A percentile compares a stretch with the other conserved stretches of the same genome.
Evolutionary conservation across 2,329 filamentous ascomycete genomes (phyloP).

Genomic region (Talaromyces sp.): DNA sequence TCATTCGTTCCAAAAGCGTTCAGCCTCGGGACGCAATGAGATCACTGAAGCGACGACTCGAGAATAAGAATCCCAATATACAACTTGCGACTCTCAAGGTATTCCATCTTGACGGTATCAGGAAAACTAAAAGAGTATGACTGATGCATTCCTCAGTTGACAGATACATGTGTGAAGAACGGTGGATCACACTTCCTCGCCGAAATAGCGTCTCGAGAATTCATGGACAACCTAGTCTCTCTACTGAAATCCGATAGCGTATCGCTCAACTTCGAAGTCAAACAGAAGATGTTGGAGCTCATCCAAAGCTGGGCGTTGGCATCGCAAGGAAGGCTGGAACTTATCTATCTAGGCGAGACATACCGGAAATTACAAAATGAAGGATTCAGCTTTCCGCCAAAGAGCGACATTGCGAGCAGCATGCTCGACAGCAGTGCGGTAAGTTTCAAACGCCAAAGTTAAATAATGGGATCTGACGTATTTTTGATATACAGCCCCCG

Average conservation of each 20-base stretch:
- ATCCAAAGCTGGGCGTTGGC: slow-evolving; percentile 92
- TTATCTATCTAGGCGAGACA: slow-evolving; percentile 83
- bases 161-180: slow-evolving; percentile 98
- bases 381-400: slow-evolving; percentile 85
- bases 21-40: slow-evolving; percentile 98
- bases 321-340: slow-evolving; percentile 76
- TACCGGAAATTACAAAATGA: slow-evolving; percentile 80
- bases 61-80: slow-evolving; percentile 95
- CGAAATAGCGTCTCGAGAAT: slow-evolving; percentile 94
- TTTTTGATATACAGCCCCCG: slow-evolving; percentile 62
- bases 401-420: slow-evolving; percentile 80
- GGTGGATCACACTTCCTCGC: slow-evolving; percentile 90
- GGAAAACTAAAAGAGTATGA: background rate
- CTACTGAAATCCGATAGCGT: slow-evolving; percentile 75
- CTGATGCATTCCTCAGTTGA: slow-evolving; percentile 57
- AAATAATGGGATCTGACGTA: background rate
- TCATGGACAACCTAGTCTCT: slow-evolving; percentile 95
- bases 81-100: slow-evolving; percentile 94
- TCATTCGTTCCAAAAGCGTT: slow-evolving; percentile 95
- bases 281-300: slow-evolving; percentile 83
- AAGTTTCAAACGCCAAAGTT: slow-evolving; percentile 40
- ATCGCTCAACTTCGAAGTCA: slow-evolving; percentile 80
- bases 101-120: slow-evolving; percentile 23
- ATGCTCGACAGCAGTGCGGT: slow-evolving; percentile 98
- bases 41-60: slow-evolving; percentile 87